A percentile compares a stretch with the other conserved stretches of the same genome.
phyloP scores from a whole-genome alignment of 495 filamentous ascomycete genomes.

The Xanthoparmelia taractica region DNA sequence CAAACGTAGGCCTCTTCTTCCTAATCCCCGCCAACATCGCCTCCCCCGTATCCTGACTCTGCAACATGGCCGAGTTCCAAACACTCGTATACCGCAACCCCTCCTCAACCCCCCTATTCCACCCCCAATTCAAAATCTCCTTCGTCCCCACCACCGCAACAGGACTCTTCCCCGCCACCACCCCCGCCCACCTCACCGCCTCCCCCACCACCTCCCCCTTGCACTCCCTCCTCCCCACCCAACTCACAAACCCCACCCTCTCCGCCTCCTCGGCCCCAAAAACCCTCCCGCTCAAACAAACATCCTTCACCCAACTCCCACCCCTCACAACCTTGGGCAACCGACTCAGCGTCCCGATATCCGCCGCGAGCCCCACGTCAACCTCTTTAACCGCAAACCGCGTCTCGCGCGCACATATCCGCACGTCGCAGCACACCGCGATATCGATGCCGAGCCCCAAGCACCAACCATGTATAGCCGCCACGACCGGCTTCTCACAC shows the following conservation, averaged over 20 bases:
- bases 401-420: constrained; percentile 57
- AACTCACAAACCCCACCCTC: constrained; percentile 74
- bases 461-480: constrained; percentile 70
- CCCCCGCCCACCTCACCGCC: constrained; percentile 56
- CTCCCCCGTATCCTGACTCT: constrained; percentile 66
- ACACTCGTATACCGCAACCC: constrained; percentile 75
- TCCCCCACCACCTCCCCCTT: constrained; percentile 55
- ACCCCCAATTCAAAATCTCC: constrained; percentile 77
- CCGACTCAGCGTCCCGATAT: constrained; percentile 80
- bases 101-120: constrained; percentile 70
- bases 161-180: constrained; percentile 77
- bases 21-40: constrained; percentile 69
- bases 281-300: constrained; percentile 66
- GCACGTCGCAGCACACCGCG: constrained; percentile 67
- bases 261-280: constrained; percentile 76
- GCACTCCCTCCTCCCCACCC: constrained; percentile 49
- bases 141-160: constrained; percentile 92
- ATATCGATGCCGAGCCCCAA: constrained; percentile 84
- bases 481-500: constrained; percentile 91
- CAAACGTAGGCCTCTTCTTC: constrained; percentile 76
- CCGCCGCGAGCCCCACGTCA: constrained; percentile 89
- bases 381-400: constrained; percentile 85
- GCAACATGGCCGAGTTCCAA: constrained; percentile 80
- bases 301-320: constrained; percentile 82
- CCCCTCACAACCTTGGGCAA: constrained; percentile 77